Base-by-base conservation (phyloP, 495 filamentous ascomycete genomes). In the Penicillium angulare region DNA sequence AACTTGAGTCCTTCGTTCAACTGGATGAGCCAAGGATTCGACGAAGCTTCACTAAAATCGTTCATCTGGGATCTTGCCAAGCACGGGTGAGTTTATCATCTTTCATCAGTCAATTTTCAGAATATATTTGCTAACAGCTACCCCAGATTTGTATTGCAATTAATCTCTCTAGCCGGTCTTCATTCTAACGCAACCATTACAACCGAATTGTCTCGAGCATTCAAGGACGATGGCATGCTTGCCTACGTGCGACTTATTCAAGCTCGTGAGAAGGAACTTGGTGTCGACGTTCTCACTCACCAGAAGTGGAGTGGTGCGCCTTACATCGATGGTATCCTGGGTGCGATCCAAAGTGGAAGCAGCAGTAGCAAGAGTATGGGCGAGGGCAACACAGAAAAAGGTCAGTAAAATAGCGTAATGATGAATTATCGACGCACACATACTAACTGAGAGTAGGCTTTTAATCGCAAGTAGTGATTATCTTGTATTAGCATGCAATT, bases 1-100 rank as follows among this genome's bases (percentile, higher is more conserved):
- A 98, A 98, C 74, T 81, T 98, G 3, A 86, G 81, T 16, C 93
- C 93, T 8, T 93, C 88, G 16, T 98, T 98, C 82, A 97, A 98
- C 76, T 98, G 93, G 93, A 90, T 93, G 82, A 83, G 80, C 21
- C 90, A 97, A 68, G 93, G 93, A 21, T 98, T 97, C 70, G 82
- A 83, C 10, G 82, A 88, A 44, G 82, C 76, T 18, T 79, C 85
- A 4, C 77, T 98, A 31, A 87, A 86, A 69, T 87, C 81, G 6
- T 98, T 98, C 62, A 85, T 97, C 56, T 96, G 92, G 92, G 93
- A 97, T 67, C 79, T 98, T 27, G 93, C 90, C 5, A 84, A 87
- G 70, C 86, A 96, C 56, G 95, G 91, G 69, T 81, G 64, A 39
- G 66, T 57, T 24, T n/a, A n/a, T n/a, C n/a, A n/a, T 5, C 22